Percentiles rank a stretch among this genome's conserved stretches.
Conservation (phyloP, 345 rosid species). For the Litchi chinensis region DNA sequence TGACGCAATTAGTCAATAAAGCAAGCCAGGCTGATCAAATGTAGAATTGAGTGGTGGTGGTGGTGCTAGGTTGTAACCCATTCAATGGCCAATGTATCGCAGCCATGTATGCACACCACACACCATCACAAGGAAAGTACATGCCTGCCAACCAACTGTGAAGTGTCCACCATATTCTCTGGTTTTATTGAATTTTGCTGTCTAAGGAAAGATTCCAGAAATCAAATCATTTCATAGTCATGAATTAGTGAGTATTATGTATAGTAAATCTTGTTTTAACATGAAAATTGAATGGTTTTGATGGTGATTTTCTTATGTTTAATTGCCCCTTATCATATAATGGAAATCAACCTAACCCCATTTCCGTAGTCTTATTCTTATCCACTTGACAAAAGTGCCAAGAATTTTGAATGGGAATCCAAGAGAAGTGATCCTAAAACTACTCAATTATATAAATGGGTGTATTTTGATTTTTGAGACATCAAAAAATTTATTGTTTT, state of each 20-base stretch:
- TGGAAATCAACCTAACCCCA: background rate
- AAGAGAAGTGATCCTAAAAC: background rate
- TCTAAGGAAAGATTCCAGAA: background rate
- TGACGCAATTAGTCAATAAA: background rate
- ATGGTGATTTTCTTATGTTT: background rate
- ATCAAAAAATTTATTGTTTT: no score
- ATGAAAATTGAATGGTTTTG: background rate
- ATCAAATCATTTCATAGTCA: background rate
- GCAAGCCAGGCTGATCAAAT: background rate
- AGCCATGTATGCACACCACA: background rate
- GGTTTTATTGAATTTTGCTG: background rate
- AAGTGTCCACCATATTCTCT: background rate
- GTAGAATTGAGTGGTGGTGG: background rate
- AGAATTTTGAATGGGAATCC: background rate
- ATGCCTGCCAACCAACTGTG: background rate
- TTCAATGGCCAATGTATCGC: background rate
- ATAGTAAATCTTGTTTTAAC: no score
- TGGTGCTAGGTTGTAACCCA: slow-evolving; percentile 2
- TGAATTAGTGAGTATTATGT: background rate
- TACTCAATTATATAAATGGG: background rate
- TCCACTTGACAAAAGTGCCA: background rate
- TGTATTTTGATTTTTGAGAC: background rate
- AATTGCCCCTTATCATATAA: background rate
- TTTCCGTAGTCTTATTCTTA: background rate
- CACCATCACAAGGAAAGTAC: background rate